Conservation (phyloP, 1,284 basidiomycete genomes). For the Puccinia triticina region DNA sequence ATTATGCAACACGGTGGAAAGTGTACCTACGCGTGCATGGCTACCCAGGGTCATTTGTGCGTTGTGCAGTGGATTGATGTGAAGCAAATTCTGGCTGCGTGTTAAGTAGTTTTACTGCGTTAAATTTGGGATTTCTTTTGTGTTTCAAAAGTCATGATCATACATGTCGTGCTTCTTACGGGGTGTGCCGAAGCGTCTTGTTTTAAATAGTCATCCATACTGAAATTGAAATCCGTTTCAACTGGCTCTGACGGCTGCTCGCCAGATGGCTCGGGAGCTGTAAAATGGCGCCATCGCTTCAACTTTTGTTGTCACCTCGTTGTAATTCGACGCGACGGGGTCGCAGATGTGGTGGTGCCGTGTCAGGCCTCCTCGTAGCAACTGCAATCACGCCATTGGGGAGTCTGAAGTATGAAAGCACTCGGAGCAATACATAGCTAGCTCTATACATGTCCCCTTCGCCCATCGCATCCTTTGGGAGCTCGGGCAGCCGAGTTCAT, state of each 20-base stretch:
- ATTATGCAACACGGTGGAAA: neutral
- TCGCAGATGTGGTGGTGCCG: constrained; percentile 10
- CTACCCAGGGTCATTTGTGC: neutral
- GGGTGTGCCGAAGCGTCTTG: neutral
- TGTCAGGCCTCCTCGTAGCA: neutral
- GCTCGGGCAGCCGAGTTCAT: too few relatives aligned
- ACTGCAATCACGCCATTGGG: constrained; percentile 25
- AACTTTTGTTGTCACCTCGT: constrained; percentile 26
- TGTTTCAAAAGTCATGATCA: neutral
- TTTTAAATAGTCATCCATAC: neutral
- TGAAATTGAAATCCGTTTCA: constrained; percentile 14
- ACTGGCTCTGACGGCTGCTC: neutral
- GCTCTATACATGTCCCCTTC: neutral
- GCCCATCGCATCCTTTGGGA: neutral
- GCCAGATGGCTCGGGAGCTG: neutral
- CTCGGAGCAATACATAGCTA: neutral
- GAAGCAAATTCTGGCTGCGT: neutral
- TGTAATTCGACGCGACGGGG: constrained; percentile 7
- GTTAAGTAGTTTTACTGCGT: too few relatives aligned
- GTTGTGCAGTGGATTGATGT: neutral
- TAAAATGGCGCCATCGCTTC: constrained; percentile 32
- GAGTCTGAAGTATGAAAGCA: constrained; percentile 4
- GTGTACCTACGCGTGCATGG: neutral
- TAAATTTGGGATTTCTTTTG: neutral
- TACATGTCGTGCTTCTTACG: neutral